phyloP scores from a whole-genome alignment of 1,139 yeast genomes.

The Magnusiomyces ingens region DNA sequence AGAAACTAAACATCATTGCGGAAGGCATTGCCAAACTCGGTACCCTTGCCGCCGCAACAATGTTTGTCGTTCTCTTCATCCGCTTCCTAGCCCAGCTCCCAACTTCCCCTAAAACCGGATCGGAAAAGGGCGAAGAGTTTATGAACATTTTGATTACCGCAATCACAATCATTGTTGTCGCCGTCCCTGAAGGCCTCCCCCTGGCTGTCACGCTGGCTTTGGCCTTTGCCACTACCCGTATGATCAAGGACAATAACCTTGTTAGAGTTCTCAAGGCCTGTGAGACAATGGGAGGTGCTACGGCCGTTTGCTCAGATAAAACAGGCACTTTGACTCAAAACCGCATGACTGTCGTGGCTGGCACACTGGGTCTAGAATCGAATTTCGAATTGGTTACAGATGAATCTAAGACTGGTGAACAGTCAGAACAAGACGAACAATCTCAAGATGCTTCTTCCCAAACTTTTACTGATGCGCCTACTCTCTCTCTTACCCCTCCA shows the following conservation, averaged over 20 bases:
- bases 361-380: constrained; percentile 46
- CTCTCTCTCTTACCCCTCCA: background rate
- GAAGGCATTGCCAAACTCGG: constrained; percentile 94
- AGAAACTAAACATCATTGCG: constrained; percentile 72
- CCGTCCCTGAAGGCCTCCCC: constrained; percentile 97
- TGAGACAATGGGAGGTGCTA: constrained; percentile 99
- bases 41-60: constrained; percentile 68
- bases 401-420: constrained; percentile 16
- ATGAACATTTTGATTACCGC: constrained; percentile 84
- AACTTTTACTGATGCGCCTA: background rate
- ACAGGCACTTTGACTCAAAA: constrained; percentile 94
- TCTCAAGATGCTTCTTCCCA: background rate
- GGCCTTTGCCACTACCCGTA: constrained; percentile 96
- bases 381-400: constrained; percentile 35
- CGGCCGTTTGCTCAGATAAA: constrained; percentile 93
- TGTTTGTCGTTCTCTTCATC: constrained; percentile 72
- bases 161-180: constrained; percentile 89
- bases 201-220: constrained; percentile 92
- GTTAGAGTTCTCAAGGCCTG: constrained; percentile 92
- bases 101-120: constrained; percentile 43
- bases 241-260: constrained; percentile 93
- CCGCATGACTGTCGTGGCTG: constrained; percentile 81
- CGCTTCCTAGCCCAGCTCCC: constrained; percentile 67
- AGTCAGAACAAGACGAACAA: constrained; percentile 6
- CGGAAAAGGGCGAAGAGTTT: constrained; percentile 79